A percentile compares a stretch with the other conserved stretches of the same genome.
phyloP scores from a whole-genome alignment of 768 basidiomycete genomes.

The Glaciozyma martinii region DNA sequence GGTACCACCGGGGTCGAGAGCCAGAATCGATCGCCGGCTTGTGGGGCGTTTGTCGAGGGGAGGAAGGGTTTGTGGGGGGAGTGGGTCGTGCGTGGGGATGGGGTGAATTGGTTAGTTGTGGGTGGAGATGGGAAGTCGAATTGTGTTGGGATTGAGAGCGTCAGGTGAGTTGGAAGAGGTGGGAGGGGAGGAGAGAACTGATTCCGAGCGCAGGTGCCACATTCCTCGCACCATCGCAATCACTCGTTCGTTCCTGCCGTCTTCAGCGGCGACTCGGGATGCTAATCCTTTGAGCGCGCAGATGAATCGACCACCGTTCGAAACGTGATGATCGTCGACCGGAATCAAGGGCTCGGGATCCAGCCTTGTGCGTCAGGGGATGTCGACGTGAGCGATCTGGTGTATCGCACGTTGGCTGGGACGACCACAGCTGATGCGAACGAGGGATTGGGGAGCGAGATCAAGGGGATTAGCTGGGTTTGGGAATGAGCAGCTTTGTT shows the following conservation, averaged over 20 bases:
- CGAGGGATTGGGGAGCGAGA: not conserved
- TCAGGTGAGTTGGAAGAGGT: no score
- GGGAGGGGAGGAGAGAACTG: no score
- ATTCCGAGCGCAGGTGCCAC: no score
- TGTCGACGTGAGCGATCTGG: not conserved
- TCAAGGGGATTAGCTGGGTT: not conserved
- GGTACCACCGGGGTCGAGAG: not conserved
- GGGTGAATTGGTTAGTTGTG: not conserved
- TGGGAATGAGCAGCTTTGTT: no score
- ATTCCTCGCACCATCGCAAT: not conserved
- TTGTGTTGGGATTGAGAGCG: not conserved
- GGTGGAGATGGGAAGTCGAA: not conserved
- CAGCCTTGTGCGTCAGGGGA: not conserved
- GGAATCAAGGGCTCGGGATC: not conserved
- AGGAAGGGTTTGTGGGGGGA: not conserved
- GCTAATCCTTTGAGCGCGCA: no score
- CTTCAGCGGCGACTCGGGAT: not conserved
- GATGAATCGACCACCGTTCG: not conserved
- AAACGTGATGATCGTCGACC: not conserved
- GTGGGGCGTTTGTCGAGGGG: not conserved
- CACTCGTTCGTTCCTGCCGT: not conserved
- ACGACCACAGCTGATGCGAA: no score
- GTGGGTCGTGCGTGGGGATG: not conserved
- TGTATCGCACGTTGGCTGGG: not conserved
- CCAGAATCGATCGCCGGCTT: not conserved